phyloP scores from a whole-genome alignment of 1,284 basidiomycete genomes.

The Apiotrichum domesticum region DNA sequence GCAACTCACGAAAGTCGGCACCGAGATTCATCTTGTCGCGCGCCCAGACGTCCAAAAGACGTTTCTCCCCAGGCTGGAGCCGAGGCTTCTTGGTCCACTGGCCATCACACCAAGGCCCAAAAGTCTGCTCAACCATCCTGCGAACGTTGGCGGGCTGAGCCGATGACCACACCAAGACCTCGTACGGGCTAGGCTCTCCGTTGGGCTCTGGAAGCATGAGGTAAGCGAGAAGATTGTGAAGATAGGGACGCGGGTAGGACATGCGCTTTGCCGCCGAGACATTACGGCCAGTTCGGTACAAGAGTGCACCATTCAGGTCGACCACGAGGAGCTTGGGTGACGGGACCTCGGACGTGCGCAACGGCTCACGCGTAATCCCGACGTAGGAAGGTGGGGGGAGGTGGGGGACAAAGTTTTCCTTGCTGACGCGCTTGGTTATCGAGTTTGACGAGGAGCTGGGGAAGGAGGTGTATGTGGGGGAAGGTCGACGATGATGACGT shows the following conservation, averaged over 20 bases:
- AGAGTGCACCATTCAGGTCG: conserved; percentile 45
- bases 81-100: conserved; percentile 26
- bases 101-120: conserved; percentile 30
- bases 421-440: neutral
- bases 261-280: conserved; percentile 1
- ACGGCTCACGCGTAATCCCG: conserved; percentile 3
- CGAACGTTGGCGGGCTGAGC: conserved; percentile 46
- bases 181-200: conserved; percentile 24
- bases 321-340: conserved; percentile 39
- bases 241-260: conserved; percentile 39
- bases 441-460: too few relatives aligned
- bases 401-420: conserved; percentile 1
- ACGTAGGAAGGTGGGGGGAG: neutral
- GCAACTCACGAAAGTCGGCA: conserved; percentile 33
- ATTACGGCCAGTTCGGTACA: conserved; percentile 26
- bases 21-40: conserved; percentile 41
- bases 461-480: too few relatives aligned
- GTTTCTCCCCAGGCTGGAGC: conserved; percentile 24
- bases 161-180: conserved; percentile 44
- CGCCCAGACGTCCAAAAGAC: conserved; percentile 42
- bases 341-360: neutral
- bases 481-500: too few relatives aligned
- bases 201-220: conserved; percentile 31
- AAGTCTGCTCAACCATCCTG: conserved; percentile 38
- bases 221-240: conserved; percentile 40